Conservation (phyloP, 2,329 filamentous ascomycete genomes). For the Trichoderma sp. region DNA sequence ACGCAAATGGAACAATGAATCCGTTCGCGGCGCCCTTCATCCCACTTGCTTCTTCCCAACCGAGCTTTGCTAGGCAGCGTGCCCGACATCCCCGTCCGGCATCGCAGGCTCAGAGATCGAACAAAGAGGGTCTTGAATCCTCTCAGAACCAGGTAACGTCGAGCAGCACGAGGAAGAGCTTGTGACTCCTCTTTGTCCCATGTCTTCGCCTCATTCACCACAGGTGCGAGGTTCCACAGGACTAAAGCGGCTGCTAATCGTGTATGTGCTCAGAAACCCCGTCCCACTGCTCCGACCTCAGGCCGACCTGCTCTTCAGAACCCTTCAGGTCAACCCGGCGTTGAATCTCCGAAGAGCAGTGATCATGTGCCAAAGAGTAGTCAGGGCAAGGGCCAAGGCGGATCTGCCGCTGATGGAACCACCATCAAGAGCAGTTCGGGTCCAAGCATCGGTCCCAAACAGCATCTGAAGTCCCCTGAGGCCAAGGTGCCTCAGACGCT, state of each 20-base stretch:
- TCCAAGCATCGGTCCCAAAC: neutral
- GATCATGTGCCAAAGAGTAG: neutral
- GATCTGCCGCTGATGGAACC: neutral
- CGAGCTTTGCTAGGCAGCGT: constrained; percentile 4
- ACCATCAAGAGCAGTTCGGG: neutral
- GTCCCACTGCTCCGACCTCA: constrained; percentile 1
- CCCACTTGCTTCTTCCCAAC: constrained; percentile 29
- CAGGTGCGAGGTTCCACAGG: constrained; percentile 23
- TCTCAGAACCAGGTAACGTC: constrained; percentile 2
- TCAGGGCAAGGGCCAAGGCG: neutral
- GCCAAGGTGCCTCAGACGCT: neutral
- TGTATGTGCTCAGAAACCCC: constrained; percentile 3
- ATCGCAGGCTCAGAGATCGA: neutral
- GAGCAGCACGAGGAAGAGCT: neutral
- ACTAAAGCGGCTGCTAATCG: constrained; percentile 14
- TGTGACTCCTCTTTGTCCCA: neutral
- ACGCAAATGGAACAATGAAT: constrained; percentile 38
- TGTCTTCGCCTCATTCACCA: neutral
- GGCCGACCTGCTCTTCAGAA: neutral
- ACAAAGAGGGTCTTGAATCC: neutral
- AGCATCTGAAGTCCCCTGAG: neutral
- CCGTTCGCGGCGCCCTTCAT: constrained; percentile 37
- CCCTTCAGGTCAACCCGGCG: neutral
- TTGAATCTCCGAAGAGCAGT: neutral
- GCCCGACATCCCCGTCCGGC: neutral